phyloP scores from a whole-genome alignment of 2,329 filamentous ascomycete species.

The Diplodia scrobiculata region DNA sequence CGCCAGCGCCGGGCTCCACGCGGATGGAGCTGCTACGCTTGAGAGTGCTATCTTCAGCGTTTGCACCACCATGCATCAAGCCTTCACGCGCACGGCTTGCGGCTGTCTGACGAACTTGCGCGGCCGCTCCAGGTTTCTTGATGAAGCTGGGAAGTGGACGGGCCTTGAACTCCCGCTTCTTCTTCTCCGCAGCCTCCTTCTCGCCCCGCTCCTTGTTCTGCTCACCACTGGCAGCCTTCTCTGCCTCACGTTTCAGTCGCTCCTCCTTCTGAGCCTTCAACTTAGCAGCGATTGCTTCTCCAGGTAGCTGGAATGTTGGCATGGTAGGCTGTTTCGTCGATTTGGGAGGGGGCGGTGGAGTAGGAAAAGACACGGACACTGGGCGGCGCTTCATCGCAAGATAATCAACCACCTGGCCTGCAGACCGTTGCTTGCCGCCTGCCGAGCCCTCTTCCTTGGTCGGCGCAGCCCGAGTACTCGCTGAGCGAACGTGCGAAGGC shows the following conservation, averaged over 20 bases:
- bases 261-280: slow-evolving; percentile 56
- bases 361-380: slow-evolving; percentile 53
- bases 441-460: slow-evolving; percentile 7
- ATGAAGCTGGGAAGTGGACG: slow-evolving; percentile 45
- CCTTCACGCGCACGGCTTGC: slow-evolving; percentile 49
- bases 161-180: slow-evolving; percentile 51
- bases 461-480: slow-evolving; percentile 19
- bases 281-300: slow-evolving; percentile 57
- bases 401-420: slow-evolving; percentile 36
- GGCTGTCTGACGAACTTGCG: slow-evolving; percentile 51
- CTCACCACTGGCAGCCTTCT: slow-evolving; percentile 29
- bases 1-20: not conserved
- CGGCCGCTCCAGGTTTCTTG: slow-evolving; percentile 38
- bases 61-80: slow-evolving; percentile 17
- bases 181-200: slow-evolving; percentile 40
- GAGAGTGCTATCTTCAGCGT: slow-evolving; percentile 3
- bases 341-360: slow-evolving; percentile 51
- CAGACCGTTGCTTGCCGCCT: slow-evolving; percentile 7
- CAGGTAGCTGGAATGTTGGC: slow-evolving; percentile 56
- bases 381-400: slow-evolving; percentile 51
- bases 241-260: slow-evolving; percentile 44
- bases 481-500: slow-evolving; percentile 16
- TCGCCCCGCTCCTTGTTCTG: slow-evolving; percentile 33
- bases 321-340: slow-evolving; percentile 55
- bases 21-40: slow-evolving; percentile 19